A percentile compares a stretch with the other conserved stretches of the same genome.
Evolutionary conservation across 257 asterid species (phyloP).

Genomic region (Leptodermis oblonga): DNA sequence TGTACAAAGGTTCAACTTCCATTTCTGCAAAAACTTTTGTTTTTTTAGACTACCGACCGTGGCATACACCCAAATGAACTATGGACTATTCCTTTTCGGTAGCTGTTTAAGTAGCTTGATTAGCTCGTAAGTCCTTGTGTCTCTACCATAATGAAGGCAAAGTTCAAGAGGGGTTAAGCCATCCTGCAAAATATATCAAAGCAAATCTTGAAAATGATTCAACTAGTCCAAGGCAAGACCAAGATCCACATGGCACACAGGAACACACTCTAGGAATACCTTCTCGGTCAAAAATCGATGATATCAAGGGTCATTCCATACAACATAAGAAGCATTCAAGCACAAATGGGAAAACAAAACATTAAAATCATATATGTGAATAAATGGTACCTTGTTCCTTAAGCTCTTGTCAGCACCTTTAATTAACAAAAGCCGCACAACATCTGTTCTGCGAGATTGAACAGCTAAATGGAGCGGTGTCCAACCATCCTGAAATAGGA

Average conservation of each 20-base stretch:
- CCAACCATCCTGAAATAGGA: constrained; percentile 74
- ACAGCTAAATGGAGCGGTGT: constrained; percentile 86
- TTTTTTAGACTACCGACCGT: too few species aligned
- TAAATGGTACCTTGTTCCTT: constrained; percentile 47
- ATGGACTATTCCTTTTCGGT: constrained; percentile 18
- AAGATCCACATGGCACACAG: not conserved
- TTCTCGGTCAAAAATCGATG: not conserved
- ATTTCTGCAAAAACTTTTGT: not conserved
- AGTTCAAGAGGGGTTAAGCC: constrained; percentile 66
- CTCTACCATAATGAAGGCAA: constrained; percentile 65
- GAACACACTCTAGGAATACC: not conserved
- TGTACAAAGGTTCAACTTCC: not conserved
- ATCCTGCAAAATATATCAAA: constrained; percentile 41
- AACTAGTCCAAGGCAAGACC: not conserved
- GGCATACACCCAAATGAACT: not conserved
- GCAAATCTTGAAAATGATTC: not conserved
- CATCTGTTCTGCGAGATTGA: constrained; percentile 80
- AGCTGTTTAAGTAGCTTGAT: constrained; percentile 55
- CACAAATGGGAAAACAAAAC: not conserved
- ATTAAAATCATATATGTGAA: not conserved
- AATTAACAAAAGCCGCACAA: constrained; percentile 73
- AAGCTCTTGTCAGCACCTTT: constrained; percentile 80
- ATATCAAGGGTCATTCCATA: not conserved
- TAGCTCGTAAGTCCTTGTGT: constrained; percentile 63
- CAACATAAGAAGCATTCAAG: not conserved